Evolutionary conservation across 352 stramenopile genomes (phyloP).

Genomic region (Globisporangium radiosum): DNA sequence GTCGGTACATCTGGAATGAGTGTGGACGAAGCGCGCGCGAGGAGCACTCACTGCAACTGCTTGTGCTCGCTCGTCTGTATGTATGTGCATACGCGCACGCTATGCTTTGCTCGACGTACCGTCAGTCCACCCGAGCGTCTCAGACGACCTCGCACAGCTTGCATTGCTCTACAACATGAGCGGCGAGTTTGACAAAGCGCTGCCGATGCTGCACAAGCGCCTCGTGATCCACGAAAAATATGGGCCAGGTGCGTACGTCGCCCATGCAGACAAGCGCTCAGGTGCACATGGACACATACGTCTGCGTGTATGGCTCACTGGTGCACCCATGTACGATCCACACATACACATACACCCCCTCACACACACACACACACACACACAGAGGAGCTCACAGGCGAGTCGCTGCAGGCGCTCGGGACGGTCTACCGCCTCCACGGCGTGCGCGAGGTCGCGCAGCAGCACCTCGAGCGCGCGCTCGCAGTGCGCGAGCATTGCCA

Average conservation of each 20-base stretch:
- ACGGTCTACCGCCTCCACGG: constrained; percentile 64
- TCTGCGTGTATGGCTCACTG: background rate
- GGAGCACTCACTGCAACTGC: background rate
- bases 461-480: constrained; percentile 57
- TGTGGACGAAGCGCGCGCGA: background rate
- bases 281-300: background rate
- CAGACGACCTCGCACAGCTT: constrained; percentile 63
- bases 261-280: background rate
- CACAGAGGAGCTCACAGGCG: constrained; percentile 45
- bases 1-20: no score
- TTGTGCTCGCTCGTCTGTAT: background rate
- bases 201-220: constrained; percentile 60
- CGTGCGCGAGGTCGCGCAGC: constrained; percentile 35
- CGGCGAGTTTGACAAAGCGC: constrained; percentile 53
- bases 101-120: no score
- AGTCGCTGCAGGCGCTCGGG: constrained; percentile 58
- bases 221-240: constrained; percentile 84
- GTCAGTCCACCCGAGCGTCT: constrained; percentile 42
- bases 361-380: background rate
- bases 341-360: background rate
- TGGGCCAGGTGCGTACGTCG: constrained; percentile 30
- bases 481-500: constrained; percentile 35
- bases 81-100: no score
- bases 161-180: constrained; percentile 67
- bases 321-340: background rate